Percentiles rank a stretch among this genome's conserved stretches.
These are phyloP conservation scores for Cairneyella variabilis DNA, from an alignment of 495 filamentous ascomycete genomes.

Conservation along the genomic window DNA sequence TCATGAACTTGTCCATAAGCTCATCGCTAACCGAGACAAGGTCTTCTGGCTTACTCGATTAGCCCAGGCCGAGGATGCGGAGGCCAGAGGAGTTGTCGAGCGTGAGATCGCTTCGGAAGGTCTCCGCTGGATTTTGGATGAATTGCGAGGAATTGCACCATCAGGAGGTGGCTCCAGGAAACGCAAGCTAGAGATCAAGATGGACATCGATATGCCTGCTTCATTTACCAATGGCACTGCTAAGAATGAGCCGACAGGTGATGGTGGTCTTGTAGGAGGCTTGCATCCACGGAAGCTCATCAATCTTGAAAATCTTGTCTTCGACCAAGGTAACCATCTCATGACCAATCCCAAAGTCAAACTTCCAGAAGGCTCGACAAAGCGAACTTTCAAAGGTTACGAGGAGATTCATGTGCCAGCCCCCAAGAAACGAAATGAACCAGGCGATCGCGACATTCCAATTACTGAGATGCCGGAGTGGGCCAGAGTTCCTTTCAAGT, in stretches of 20 bases:
- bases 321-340: constrained; percentile 96
- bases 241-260: constrained; percentile 44
- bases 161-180: constrained; percentile 54
- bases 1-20: constrained; percentile 84
- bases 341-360: constrained; percentile 97
- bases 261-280: constrained; percentile 65
- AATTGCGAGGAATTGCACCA: constrained; percentile 63
- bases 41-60: constrained; percentile 93
- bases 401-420: constrained; percentile 96
- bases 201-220: constrained; percentile 84
- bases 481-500: constrained; percentile 82
- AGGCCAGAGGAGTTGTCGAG: constrained; percentile 75
- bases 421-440: constrained; percentile 76
- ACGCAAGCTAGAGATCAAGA: constrained; percentile 79
- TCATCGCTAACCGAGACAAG: constrained; percentile 89
- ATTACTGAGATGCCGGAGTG: constrained; percentile 88
- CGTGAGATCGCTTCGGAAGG: constrained; percentile 86
- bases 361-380: constrained; percentile 92
- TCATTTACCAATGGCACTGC: constrained; percentile 43
- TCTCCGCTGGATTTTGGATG: constrained; percentile 80
- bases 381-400: constrained; percentile 93
- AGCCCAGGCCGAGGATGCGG: constrained; percentile 75
- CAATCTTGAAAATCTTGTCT: constrained; percentile 92
- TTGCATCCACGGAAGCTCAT: constrained; percentile 82
- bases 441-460: constrained; percentile 74